A percentile compares a stretch with the other conserved stretches of the same genome.
Evolutionary conservation across 805 yeast species (phyloP).

Genomic region (Saccharomyces eubayanus): DNA sequence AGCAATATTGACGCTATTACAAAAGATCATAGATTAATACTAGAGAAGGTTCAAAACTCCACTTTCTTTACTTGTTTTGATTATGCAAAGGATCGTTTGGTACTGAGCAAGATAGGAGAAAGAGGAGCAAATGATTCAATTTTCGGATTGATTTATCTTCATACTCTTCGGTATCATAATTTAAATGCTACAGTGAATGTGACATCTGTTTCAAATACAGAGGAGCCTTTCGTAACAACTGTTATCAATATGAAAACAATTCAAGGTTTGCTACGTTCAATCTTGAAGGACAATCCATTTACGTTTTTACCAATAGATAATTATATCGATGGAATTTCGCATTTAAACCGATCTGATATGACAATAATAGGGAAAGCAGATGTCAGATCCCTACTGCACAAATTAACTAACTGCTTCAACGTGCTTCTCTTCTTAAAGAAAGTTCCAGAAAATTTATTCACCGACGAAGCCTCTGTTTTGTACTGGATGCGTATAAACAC

Average conservation of each 20-base stretch:
- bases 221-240: not conserved
- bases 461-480: constrained; percentile 8
- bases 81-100: constrained; percentile 34
- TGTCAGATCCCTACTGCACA: not conserved
- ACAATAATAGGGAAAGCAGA: constrained; percentile 1
- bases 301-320: constrained; percentile 21
- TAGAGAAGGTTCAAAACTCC: constrained; percentile 29
- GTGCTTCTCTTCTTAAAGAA: constrained; percentile 6
- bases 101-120: constrained; percentile 13
- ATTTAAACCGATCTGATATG: not conserved
- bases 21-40: constrained; percentile 40
- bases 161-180: constrained; percentile 16
- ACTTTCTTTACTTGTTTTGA: constrained; percentile 37
- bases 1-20: constrained; percentile 50
- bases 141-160: constrained; percentile 11
- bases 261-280: constrained; percentile 13
- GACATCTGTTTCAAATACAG: not conserved
- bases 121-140: constrained; percentile 6
- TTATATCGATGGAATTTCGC: constrained; percentile 5
- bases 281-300: constrained; percentile 10
- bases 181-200: constrained; percentile 9
- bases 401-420: constrained; percentile 11
- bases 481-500: constrained; percentile 13
- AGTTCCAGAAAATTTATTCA: constrained; percentile 3
- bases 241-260: constrained; percentile 11